Percentiles rank a stretch among this genome's conserved stretches.
Evolutionary conservation across 1,284 basidiomycete species (phyloP).

Genomic region (Abortiporus biennis): DNA sequence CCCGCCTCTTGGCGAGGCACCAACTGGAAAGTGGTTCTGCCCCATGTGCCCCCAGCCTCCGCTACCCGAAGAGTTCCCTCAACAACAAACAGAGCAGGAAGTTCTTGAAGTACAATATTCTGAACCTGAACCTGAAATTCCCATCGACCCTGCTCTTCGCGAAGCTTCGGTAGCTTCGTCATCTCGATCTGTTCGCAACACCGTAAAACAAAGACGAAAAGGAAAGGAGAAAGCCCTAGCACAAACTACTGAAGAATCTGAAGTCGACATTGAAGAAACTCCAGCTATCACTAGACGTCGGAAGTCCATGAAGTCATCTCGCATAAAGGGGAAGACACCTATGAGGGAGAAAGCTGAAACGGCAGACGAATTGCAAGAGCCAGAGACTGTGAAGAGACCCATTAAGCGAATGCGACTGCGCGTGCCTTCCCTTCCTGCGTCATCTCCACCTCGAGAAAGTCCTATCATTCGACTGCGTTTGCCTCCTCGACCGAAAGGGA

Average conservation of each 20-base stretch:
- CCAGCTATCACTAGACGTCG: not conserved
- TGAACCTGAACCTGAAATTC: constrained; percentile 3
- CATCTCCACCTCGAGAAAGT: constrained; percentile 23
- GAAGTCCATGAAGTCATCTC: constrained; percentile 2
- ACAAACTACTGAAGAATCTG: constrained; percentile 22
- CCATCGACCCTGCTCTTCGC: constrained; percentile 13
- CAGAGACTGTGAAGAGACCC: constrained; percentile 25
- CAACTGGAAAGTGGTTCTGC: constrained; percentile 75
- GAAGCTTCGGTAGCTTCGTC: constrained; percentile 46
- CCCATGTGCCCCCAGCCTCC: constrained; percentile 46
- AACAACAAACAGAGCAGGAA: constrained; percentile 9
- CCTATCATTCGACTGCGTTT: constrained; percentile 47
- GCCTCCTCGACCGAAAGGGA: constrained; percentile 50
- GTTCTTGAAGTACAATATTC: constrained; percentile 3
- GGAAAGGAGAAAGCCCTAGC: constrained; percentile 24
- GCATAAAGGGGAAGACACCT: constrained; percentile 9
- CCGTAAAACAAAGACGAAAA: constrained; percentile 18
- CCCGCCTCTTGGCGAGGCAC: constrained; percentile 66
- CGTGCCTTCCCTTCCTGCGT: constrained; percentile 29
- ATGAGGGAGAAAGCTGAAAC: constrained; percentile 10
- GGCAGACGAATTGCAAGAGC: constrained; percentile 24
- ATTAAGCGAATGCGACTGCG: constrained; percentile 35
- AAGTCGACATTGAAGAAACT: constrained; percentile 12
- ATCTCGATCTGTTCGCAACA: constrained; percentile 27
- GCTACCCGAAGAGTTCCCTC: constrained; percentile 2